Base-by-base conservation (phyloP, 73 alveolate species). In the Blepharisma stoltei region DNA sequence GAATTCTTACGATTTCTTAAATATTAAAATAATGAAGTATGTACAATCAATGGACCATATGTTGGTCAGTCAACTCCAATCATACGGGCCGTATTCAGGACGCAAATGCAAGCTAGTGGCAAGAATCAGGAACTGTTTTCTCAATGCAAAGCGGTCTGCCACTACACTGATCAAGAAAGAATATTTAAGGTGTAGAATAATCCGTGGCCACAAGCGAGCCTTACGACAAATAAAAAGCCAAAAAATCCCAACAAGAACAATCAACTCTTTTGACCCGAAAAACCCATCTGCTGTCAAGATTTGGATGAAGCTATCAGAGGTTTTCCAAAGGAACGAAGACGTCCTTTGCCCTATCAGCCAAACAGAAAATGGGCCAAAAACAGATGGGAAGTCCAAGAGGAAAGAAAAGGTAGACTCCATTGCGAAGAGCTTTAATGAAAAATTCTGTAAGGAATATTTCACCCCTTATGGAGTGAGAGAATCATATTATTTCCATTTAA, bases 131-230 rank as follows among this genome's bases (percentile, higher is more conserved):
- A 32, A 32, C 41, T 32, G 41, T 32, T 32, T 32, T 32, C 41
- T 32, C 41, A 32, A 32, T 32, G 41, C 41, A 0, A 32, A 32
- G 41, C 0, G 41, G 41, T 52, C 66, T 52, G 23, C 66, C 66
- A 11, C 66, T 14, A 52, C n/a, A 4, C 66, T 20, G 27, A 11
- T 20, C 23, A 52, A 52, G 23, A 52, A 52, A 52, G 66, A 52
- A 20, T 20, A 52, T 52, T 20, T 52, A 14, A 11, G 66, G n/a
- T 52, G 66, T 20, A 52, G 23, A 52, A 20, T 52, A 14, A 52
- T 52, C 66, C 66, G 66, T 20, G 66, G 66, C n/a, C 66, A 52
- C 66, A 52, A 52, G 23, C 66, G 66, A 52, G 66, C 66, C 23
- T 14, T 52, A 14, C 66, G 66, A 14, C 66, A 52, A 20, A 52